phyloP scores from a whole-genome alignment of 2,329 filamentous ascomycete species.

The Plenodomus lindquistii region DNA sequence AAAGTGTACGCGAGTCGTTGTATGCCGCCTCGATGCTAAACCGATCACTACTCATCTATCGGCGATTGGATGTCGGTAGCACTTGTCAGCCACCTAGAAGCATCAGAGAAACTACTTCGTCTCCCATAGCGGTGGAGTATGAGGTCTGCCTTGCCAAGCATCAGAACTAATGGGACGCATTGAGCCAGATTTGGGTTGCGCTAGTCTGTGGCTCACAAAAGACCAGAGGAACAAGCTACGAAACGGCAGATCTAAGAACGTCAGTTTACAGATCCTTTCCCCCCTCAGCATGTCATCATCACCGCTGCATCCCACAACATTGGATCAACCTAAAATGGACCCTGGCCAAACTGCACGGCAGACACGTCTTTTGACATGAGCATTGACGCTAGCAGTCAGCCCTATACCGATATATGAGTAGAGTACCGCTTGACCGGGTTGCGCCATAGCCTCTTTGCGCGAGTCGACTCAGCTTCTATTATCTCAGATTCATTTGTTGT shows the following conservation, averaged over 20 bases:
- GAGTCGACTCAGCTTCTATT: conserved; percentile 20
- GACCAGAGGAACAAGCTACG: conserved; percentile 13
- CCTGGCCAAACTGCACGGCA: conserved; percentile 12
- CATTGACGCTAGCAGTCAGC: conserved; percentile 15
- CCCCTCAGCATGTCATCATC: conserved; percentile 6
- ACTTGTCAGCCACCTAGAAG: not conserved
- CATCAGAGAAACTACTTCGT: not conserved
- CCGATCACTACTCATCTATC: not conserved
- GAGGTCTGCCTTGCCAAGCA: not conserved
- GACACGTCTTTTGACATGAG: not conserved
- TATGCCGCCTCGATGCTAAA: not conserved
- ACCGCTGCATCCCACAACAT: conserved; percentile 14
- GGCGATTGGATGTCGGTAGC: not conserved
- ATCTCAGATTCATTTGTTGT: conserved; percentile 8
- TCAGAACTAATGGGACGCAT: conserved; percentile 9
- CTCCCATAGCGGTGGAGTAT: not conserved
- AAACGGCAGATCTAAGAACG: conserved; percentile 16
- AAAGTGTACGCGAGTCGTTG: not conserved
- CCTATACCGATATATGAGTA: conserved; percentile 22
- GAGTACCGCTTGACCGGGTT: conserved; percentile 14
- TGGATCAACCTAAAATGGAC: conserved; percentile 1
- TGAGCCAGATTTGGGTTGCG: not conserved
- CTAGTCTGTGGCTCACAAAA: conserved; percentile 14
- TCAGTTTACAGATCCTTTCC: conserved; percentile 7
- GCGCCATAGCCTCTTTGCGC: conserved; percentile 23